These are phyloP conservation scores for Fomes fomentarius DNA, from an alignment of 1,284 basidiomycete genomes.

Conservation along the genomic window DNA sequence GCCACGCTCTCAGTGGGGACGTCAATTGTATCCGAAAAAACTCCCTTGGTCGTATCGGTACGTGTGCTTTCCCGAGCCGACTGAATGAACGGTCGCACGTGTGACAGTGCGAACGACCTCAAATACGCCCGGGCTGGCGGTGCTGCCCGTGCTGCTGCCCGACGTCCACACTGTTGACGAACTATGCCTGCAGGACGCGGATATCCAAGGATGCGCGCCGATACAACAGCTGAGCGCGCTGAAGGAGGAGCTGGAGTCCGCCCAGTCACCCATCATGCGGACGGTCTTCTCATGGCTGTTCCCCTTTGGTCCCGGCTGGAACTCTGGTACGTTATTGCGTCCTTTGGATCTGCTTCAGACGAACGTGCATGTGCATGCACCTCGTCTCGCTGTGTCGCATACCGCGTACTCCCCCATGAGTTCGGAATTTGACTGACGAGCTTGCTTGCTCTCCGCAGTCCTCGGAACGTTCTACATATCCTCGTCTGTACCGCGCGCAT, in stretches of 20 bases:
- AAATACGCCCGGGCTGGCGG: constrained; percentile 4
- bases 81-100: constrained; percentile 25
- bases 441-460: constrained; percentile 43
- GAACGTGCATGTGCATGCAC: constrained; percentile 18
- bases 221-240: constrained; percentile 60
- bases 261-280: constrained; percentile 73
- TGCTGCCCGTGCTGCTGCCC: not conserved
- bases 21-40: constrained; percentile 24
- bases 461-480: constrained; percentile 93
- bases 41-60: constrained; percentile 25
- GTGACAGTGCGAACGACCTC: constrained; percentile 18
- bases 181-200: constrained; percentile 34
- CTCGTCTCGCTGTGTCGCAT: not conserved
- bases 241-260: constrained; percentile 60
- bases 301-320: constrained; percentile 87
- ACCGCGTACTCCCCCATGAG: not conserved
- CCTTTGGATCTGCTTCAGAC: constrained; percentile 7
- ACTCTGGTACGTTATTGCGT: constrained; percentile 57
- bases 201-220: constrained; percentile 44
- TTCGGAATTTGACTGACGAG: too few species aligned
- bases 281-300: constrained; percentile 80
- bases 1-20: constrained; percentile 27
- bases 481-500: constrained; percentile 59
- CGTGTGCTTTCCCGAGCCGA: constrained; percentile 24
- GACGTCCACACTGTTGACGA: not conserved